Percentiles rank a stretch among this genome's conserved stretches.
phyloP scores from a whole-genome alignment of 2,329 filamentous ascomycete species.

The Trichoderma atroviride region DNA sequence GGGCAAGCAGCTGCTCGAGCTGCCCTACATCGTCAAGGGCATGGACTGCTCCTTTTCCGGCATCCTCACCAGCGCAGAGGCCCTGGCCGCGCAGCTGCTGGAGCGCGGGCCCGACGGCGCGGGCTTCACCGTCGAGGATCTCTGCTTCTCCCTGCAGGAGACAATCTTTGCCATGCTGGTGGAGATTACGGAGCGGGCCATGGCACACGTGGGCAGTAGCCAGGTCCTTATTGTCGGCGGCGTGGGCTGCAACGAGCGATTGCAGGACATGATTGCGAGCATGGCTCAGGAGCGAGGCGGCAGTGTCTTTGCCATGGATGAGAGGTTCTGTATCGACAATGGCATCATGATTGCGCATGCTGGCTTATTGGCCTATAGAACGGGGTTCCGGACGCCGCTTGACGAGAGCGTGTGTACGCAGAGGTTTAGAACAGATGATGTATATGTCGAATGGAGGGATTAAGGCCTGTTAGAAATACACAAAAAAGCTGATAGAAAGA shows the following conservation, averaged over 20 bases:
- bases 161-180: constrained; percentile 97
- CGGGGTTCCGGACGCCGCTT: constrained; percentile 74
- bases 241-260: constrained; percentile 89
- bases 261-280: constrained; percentile 97
- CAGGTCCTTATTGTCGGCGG: constrained; percentile 96
- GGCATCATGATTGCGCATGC: constrained; percentile 99
- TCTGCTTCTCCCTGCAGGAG: constrained; percentile 95
- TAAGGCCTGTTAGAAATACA: constrained; percentile 32
- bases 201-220: constrained; percentile 91
- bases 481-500: constrained; percentile 6
- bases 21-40: constrained; percentile 95
- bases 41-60: constrained; percentile 98
- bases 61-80: constrained; percentile 81
- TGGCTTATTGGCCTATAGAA: constrained; percentile 80
- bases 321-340: constrained; percentile 98
- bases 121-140: constrained; percentile 74
- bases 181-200: constrained; percentile 96
- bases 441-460: constrained; percentile 78
- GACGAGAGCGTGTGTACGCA: constrained; percentile 85
- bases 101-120: constrained; percentile 50
- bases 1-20: constrained; percentile 73
- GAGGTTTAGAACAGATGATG: constrained; percentile 80
- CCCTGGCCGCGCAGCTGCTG: constrained; percentile 70
- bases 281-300: constrained; percentile 91
- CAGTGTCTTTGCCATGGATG: constrained; percentile 91